A percentile compares a stretch with the other conserved stretches of the same genome.
phyloP scores from a whole-genome alignment of 306 rosid genomes.

The Rosa lucieae region DNA sequence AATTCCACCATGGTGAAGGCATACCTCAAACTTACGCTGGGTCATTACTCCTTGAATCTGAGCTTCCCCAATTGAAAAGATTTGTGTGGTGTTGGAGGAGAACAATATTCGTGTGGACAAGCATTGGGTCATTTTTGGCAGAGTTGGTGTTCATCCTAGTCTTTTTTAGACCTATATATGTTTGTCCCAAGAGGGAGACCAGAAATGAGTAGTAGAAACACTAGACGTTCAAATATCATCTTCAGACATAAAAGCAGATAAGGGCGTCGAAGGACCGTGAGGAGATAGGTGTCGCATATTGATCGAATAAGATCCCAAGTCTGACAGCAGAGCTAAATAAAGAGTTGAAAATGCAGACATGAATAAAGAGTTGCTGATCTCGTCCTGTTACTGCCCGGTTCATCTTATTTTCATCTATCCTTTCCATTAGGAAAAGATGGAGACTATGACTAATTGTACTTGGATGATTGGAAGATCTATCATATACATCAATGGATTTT shows the following conservation, averaged over 20 bases:
- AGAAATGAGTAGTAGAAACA: background rate
- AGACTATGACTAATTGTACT: too few relatives aligned
- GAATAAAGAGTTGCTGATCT: background rate
- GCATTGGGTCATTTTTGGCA: constrained; percentile 17
- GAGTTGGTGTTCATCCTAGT: constrained; percentile 20
- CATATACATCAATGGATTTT: too few relatives aligned
- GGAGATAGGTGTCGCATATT: background rate
- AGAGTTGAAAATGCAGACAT: too few relatives aligned
- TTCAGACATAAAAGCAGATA: background rate
- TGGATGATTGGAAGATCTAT: too few relatives aligned
- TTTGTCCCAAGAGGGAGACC: constrained; percentile 3
- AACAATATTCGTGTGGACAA: constrained; percentile 25
- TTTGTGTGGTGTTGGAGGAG: constrained; percentile 31
- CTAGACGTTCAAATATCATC: background rate
- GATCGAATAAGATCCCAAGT: background rate
- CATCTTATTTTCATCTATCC: background rate
- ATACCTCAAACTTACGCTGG: constrained; percentile 23
- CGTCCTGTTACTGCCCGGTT: background rate
- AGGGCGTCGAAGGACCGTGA: background rate
- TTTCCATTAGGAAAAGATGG: background rate
- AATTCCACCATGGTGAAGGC: constrained; percentile 12
- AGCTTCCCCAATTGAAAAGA: constrained; percentile 22
- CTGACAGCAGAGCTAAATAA: background rate
- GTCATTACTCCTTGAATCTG: constrained; percentile 19
- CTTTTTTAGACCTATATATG: background rate